A percentile compares a stretch with the other conserved stretches of the same genome.
These are phyloP conservation scores for Tulasnella sp. DNA, from an alignment of 768 basidiomycete species.

Conservation along the genomic window DNA sequence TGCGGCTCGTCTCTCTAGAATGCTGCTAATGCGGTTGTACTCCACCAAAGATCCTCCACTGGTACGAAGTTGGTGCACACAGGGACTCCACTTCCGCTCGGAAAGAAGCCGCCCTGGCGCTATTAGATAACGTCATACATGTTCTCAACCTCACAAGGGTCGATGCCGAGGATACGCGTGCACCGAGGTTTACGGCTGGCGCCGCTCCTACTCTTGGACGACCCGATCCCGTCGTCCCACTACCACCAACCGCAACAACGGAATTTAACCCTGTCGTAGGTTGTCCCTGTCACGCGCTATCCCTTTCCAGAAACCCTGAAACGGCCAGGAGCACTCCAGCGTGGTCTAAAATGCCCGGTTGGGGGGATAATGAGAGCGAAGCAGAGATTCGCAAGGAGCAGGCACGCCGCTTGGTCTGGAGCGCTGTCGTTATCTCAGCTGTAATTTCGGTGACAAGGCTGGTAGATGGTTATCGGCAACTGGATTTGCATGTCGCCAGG, in stretches of 20 bases:
- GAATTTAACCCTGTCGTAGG: not conserved
- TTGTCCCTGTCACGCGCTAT: slow-evolving; percentile 7
- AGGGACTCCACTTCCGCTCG: not conserved
- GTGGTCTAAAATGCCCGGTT: slow-evolving; percentile 16
- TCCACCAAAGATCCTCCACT: not conserved
- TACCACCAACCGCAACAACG: no score
- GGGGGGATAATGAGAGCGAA: slow-evolving; percentile 6
- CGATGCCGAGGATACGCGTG: slow-evolving; percentile 11
- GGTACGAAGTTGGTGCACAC: slow-evolving; percentile 15
- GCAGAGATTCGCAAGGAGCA: slow-evolving; percentile 16
- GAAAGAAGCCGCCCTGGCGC: not conserved
- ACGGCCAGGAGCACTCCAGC: slow-evolving; percentile 5
- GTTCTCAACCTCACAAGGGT: slow-evolving; percentile 7
- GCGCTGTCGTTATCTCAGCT: slow-evolving; percentile 9
- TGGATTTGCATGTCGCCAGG: slow-evolving; percentile 11
- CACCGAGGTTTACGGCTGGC: slow-evolving; percentile 5
- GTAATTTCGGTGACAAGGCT: slow-evolving; percentile 6
- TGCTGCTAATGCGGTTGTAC: not conserved
- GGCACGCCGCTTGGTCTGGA: slow-evolving; percentile 17
- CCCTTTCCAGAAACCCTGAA: not conserved
- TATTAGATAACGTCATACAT: slow-evolving; percentile 11
- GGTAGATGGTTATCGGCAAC: slow-evolving; percentile 1
- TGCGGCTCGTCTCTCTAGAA: no score
- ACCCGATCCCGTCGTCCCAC: not conserved
- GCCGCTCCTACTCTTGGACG: slow-evolving; percentile 10